Evolutionary conservation across 345 rosid genomes (phyloP).

Genomic region (Carallia pectinifolia): DNA sequence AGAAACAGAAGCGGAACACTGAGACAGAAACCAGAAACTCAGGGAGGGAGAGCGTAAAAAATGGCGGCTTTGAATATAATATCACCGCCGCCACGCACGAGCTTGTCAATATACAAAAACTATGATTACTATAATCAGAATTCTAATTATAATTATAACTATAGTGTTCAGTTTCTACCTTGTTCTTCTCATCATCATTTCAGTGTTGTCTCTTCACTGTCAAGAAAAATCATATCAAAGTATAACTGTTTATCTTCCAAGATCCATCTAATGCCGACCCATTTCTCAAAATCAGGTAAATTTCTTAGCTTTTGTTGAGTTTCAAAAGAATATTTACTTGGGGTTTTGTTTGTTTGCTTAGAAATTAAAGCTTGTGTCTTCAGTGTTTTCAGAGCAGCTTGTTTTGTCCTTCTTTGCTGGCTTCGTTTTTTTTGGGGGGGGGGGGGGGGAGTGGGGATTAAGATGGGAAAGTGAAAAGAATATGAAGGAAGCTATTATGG

Average conservation of each 20-base stretch:
- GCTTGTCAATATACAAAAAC: not conserved
- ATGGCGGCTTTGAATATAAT: slow-evolving; percentile 1
- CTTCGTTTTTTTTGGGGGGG: not conserved
- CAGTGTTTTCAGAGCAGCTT: not conserved
- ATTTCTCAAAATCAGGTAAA: slow-evolving; percentile 43
- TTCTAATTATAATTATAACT: not conserved
- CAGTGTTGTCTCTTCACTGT: slow-evolving; percentile 16
- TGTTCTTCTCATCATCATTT: slow-evolving; percentile 12
- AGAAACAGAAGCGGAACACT: not conserved
- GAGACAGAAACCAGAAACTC: not conserved
- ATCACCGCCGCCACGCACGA: not conserved
- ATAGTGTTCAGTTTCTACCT: not conserved
- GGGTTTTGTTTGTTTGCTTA: not conserved
- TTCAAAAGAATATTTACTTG: not conserved
- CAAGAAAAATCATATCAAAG: slow-evolving; percentile 9
- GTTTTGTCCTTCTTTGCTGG: not conserved
- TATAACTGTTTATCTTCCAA: slow-evolving; percentile 13
- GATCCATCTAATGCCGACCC: slow-evolving; percentile 28
- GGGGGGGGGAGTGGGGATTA: not conserved
- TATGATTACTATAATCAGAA: not conserved
- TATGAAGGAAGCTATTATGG: not conserved
- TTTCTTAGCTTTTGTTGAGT: not conserved
- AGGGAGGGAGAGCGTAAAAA: not conserved
- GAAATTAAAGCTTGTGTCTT: not conserved
- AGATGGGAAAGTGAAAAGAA: not conserved